Evolutionary conservation across 129 eudicot species (phyloP), one percentile per base, ranked within the genome.

Genomic region (Heracleum sosnowskyi): DNA sequence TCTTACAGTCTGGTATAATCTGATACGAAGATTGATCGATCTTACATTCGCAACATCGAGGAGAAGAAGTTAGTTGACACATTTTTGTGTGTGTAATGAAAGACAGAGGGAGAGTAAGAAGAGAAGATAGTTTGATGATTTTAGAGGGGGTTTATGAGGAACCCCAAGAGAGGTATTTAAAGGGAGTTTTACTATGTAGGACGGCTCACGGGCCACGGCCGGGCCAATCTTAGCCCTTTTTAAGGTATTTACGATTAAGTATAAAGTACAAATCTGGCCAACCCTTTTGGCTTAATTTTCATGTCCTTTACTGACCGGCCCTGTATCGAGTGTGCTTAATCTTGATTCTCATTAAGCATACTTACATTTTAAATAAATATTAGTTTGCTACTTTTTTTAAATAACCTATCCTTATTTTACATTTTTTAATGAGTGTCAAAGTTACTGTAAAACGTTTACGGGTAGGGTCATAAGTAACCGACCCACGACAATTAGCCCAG

Each of bases 11-110:
- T 4, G 84, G 88, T 39, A 11, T 40, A 22, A 41, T 72, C 73
- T 63, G 77, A 66, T 69, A 69, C 10, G 75, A 82, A 76, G 83
- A 76, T 78, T 84, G 78, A 81, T 85, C 47, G 75, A 88, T 46
- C 44, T 77, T 77, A 77, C 78, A 81, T 57, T 75, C 63, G 87
- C 79, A 80, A 78, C 73, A 69, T 36, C 79, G 60, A 55, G 87
- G 83, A 28, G 92, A 82, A 28, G 90, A 45, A 62, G 83, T 47
- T 83, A 53, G 83, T 36, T 84, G 85, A 49, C 95, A 90, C 95
- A 90, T 90, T 78, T 40, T 49, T 45, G 35, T 78, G 69, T 22
- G 31, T 39, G n/a, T n/a, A n/a, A 22, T 36, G 76, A 69, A 69
- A 34, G 26, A 69, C 13, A 69, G 74, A 69, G 74, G n/a, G n/a